Conservation (phyloP, 352 stramenopile species). For the Globisporangium carolinianum region DNA sequence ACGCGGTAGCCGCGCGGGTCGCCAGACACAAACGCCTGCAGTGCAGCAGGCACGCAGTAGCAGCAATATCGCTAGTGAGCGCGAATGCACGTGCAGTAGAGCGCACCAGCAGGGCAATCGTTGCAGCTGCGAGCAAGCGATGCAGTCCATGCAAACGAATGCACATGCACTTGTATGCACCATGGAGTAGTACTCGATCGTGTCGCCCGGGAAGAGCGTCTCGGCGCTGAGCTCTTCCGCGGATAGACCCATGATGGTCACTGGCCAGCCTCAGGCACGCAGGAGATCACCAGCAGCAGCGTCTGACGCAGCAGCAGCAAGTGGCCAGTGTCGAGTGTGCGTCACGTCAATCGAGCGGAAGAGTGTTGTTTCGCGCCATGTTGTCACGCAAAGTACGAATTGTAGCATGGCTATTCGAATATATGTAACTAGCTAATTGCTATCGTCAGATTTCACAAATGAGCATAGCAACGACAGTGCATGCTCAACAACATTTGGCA, state of each 20-base stretch:
- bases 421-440: no score
- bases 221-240: conserved; percentile 47
- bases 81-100: not conserved
- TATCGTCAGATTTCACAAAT: no score
- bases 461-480: no score
- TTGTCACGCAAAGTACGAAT: no score
- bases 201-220: conserved; percentile 63
- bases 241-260: conserved; percentile 30
- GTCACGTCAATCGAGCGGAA: no score
- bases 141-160: not conserved
- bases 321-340: no score
- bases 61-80: not conserved
- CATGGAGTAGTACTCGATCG: conserved; percentile 78
- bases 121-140: not conserved
- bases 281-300: not conserved
- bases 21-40: conserved; percentile 63
- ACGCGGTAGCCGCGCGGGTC: conserved; percentile 56
- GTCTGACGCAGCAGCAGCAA: not conserved
- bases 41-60: not conserved
- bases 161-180: conserved; percentile 9
- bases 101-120: no score
- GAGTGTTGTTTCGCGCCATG: no score
- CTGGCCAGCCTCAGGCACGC: not conserved
- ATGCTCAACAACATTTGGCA: no score
- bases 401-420: no score